phyloP scores from a whole-genome alignment of 179 eudicot genomes.

The Nepenthes alata region DNA sequence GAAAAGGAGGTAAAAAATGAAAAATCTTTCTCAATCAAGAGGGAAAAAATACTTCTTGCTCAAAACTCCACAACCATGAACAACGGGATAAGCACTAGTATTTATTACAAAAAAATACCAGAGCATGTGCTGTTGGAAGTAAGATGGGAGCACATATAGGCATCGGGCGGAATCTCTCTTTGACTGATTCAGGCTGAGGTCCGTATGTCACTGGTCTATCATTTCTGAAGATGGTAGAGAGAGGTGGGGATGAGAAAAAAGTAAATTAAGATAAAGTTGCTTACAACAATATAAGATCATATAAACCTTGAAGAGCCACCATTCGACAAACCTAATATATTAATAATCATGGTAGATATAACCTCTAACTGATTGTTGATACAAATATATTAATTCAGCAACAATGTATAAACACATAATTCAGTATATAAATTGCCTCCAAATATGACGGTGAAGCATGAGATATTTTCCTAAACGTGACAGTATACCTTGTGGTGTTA shows the following conservation, averaged over 20 bases:
- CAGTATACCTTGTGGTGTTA: no score
- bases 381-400: no score
- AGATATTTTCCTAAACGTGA: no score
- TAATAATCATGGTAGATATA: no score
- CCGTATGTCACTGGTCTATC: conserved; percentile 47
- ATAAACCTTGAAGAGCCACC: no score
- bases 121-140: conserved; percentile 89
- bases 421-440: no score
- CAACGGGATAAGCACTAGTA: neutral
- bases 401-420: no score
- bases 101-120: conserved; percentile 31
- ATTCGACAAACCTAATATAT: no score
- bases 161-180: conserved; percentile 88
- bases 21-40: no score
- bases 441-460: no score
- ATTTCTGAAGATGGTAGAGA: conserved; percentile 34
- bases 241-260: neutral
- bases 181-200: conserved; percentile 38
- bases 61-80: neutral
- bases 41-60: no score
- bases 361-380: no score
- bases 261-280: neutral
- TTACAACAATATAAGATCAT: neutral
- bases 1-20: neutral
- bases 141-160: conserved; percentile 83